Evolutionary conservation across 805 yeast species (phyloP).

Genomic region (Candida coleopterorum): DNA sequence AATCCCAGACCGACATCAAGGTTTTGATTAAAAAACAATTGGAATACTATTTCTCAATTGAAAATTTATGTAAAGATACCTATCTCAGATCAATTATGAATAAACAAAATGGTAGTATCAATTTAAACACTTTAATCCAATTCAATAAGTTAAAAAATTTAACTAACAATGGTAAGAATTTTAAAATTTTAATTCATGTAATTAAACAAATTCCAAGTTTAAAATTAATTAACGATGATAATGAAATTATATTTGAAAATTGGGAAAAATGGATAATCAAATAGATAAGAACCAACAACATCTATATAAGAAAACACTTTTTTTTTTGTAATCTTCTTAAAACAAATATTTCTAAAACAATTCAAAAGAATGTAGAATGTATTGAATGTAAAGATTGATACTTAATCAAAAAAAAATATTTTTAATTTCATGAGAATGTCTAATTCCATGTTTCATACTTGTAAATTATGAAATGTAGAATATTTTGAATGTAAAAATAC

Average conservation of each 20-base stretch:
- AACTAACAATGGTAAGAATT: constrained; percentile 13
- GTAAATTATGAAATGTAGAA: no score
- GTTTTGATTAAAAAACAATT: constrained; percentile 13
- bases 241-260: constrained; percentile 11
- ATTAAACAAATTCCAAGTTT: constrained; percentile 10
- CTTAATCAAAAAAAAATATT: no score
- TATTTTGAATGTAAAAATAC: no score
- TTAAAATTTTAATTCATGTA: constrained; percentile 9
- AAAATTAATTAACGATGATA: constrained; percentile 12
- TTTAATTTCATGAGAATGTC: no score
- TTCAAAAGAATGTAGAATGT: no score
- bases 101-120: constrained; percentile 13
- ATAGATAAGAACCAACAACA: no score
- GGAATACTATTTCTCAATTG: constrained; percentile 18
- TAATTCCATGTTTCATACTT: no score
- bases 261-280: constrained; percentile 16
- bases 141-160: constrained; percentile 14
- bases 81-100: constrained; percentile 15
- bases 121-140: constrained; percentile 12
- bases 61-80: constrained; percentile 19
- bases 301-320: no score
- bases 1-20: no score
- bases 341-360: no score
- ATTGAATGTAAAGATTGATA: no score
- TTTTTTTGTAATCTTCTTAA: no score